Conservation (phyloP, 805 yeast genomes). For the Wickerhamomyces ciferrii region DNA sequence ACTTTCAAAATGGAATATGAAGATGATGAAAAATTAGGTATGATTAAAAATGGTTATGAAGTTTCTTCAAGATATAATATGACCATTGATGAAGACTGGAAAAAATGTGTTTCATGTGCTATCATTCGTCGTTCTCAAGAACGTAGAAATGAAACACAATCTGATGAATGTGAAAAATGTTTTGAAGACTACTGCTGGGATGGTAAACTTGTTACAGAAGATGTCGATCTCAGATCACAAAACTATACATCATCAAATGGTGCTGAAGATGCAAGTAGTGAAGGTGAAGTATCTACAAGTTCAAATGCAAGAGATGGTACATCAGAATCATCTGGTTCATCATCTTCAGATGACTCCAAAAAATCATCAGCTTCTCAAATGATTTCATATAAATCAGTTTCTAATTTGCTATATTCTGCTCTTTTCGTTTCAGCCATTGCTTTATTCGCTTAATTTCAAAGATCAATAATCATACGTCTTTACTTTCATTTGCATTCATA, state of each 20-base stretch:
- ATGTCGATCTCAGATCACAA: not conserved
- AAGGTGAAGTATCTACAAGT: not conserved
- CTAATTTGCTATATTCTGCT: not conserved
- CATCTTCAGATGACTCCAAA: not conserved
- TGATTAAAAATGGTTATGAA: conserved; percentile 74
- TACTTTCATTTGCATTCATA: no score
- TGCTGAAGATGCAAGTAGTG: not conserved
- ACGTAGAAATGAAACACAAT: conserved; percentile 50
- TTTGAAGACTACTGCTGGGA: conserved; percentile 75
- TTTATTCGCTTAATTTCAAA: not conserved
- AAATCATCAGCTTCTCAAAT: not conserved
- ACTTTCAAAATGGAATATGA: conserved; percentile 63
- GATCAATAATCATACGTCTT: no score
- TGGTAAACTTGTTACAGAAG: conserved; percentile 38
- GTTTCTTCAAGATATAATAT: conserved; percentile 59
- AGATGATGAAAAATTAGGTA: conserved; percentile 47
- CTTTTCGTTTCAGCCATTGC: not conserved
- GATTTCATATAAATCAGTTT: not conserved
- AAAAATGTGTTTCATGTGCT: conserved; percentile 78
- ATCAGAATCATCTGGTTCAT: not conserved
- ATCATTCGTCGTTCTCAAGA: conserved; percentile 75
- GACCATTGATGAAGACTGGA: conserved; percentile 65
- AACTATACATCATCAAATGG: not conserved
- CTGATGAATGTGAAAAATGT: conserved; percentile 66
- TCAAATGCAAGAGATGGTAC: not conserved